Evolutionary conservation across 208 protist species (phyloP).

Genomic region (Balamuthia mandrillaris): DNA sequence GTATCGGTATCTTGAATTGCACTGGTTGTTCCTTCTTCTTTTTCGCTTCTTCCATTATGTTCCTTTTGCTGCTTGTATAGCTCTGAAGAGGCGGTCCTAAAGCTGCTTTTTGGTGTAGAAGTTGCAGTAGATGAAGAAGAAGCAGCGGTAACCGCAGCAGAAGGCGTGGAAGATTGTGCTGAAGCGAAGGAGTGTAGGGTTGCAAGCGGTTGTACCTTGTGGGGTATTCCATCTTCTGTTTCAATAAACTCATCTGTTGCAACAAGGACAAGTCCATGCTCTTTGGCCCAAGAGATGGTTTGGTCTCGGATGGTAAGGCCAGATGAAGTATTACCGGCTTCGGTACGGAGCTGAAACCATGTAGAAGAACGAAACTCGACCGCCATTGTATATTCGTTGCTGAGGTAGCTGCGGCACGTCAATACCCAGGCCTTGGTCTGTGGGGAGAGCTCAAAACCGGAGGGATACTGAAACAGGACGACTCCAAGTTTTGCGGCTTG

Average conservation of each 20-base stretch:
- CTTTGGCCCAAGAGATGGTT: neutral
- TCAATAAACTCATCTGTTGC: conserved; percentile 15
- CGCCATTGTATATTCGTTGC: conserved; percentile 11
- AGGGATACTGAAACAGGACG: conserved; percentile 28
- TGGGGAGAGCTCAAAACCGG: neutral
- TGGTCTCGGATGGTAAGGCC: neutral
- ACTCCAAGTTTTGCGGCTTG: neutral
- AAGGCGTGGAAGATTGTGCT: neutral
- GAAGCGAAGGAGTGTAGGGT: neutral
- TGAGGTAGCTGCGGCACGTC: neutral
- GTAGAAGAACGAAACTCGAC: conserved; percentile 22
- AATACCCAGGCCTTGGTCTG: conserved; percentile 10
- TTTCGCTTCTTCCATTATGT: neutral
- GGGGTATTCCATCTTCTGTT: neutral
- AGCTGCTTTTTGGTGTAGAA: neutral
- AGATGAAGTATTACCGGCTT: neutral
- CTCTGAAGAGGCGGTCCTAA: neutral
- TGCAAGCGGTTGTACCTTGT: neutral
- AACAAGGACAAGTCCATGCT: neutral
- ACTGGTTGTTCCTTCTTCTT: neutral
- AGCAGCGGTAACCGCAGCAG: neutral
- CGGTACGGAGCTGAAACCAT: neutral
- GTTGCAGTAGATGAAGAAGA: neutral
- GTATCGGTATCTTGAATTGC: neutral
- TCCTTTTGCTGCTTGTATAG: neutral